phyloP scores from a whole-genome alignment of 306 rosid genomes.

The Quercus alba region DNA sequence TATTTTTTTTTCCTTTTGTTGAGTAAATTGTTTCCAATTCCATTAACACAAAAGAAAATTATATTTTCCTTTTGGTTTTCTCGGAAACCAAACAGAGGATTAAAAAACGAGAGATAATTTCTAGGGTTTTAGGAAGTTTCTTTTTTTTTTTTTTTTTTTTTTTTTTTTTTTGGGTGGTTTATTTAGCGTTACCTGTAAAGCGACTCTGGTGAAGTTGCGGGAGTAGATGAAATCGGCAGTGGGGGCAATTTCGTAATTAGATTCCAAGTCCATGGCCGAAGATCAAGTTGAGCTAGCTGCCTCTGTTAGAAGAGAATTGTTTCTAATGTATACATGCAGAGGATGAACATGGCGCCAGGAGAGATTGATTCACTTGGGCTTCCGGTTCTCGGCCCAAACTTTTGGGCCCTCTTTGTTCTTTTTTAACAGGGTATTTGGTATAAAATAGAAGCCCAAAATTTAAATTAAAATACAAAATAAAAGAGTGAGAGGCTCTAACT shows the following conservation, averaged over 20 bases:
- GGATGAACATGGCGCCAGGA: too few relatives aligned
- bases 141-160: background rate
- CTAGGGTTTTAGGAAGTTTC: background rate
- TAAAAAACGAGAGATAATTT: background rate
- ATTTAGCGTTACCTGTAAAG: conserved; percentile 55
- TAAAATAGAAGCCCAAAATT: too few relatives aligned
- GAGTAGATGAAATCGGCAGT: conserved; percentile 58
- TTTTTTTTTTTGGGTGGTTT: background rate
- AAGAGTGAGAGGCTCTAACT: too few relatives aligned
- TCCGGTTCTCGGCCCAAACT: too few relatives aligned
- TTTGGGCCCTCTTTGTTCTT: too few relatives aligned
- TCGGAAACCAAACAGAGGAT: background rate
- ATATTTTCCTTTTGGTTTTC: background rate
- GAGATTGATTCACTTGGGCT: too few relatives aligned
- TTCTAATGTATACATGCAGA: background rate
- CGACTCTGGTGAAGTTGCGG: conserved; percentile 65
- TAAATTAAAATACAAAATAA: too few relatives aligned
- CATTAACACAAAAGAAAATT: background rate
- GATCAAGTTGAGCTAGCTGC: background rate
- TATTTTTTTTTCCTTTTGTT: background rate
- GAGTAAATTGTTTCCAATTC: background rate
- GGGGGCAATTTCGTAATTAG: conserved; percentile 55
- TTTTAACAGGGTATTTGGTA: too few relatives aligned
- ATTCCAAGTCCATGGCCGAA: conserved; percentile 65
- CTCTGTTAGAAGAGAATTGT: too few relatives aligned